phyloP scores from a whole-genome alignment of 1,139 yeast genomes.

The Kluyveromyces sp. region DNA sequence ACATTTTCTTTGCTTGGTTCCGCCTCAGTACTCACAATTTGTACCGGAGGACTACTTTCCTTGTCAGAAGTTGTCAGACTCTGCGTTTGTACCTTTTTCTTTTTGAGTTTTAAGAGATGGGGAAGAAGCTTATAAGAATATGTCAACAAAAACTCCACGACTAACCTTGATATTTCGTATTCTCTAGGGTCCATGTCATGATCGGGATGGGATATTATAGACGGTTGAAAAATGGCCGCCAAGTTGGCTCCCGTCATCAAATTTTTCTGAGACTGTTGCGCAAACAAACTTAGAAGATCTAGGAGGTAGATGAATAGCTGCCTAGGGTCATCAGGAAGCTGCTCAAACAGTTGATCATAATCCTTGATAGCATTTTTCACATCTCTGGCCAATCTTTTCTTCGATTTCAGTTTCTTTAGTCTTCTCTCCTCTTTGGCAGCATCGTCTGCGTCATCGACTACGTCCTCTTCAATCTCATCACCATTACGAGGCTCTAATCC shows the following conservation, averaged over 20 bases:
- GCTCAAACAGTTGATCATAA: conserved; percentile 60
- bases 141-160: conserved; percentile 82
- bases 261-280: conserved; percentile 68
- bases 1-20: not conserved
- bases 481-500: conserved; percentile 10
- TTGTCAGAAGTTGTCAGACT: not conserved
- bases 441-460: conserved; percentile 20
- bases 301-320: conserved; percentile 80
- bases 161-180: conserved; percentile 79
- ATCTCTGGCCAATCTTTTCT: conserved; percentile 44
- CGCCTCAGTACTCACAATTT: too few relatives aligned
- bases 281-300: conserved; percentile 81
- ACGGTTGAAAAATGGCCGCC: conserved; percentile 95
- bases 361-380: conserved; percentile 64
- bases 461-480: conserved; percentile 1
- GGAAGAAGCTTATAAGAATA: conserved; percentile 76
- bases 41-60: not conserved
- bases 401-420: conserved; percentile 34
- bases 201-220: conserved; percentile 81
- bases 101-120: conserved; percentile 36
- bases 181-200: conserved; percentile 92
- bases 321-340: conserved; percentile 42
- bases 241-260: conserved; percentile 89
- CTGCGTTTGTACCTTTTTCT: conserved; percentile 19
- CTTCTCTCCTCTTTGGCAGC: conserved; percentile 31